Evolutionary conservation across 306 rosid genomes (phyloP), one percentile per base, ranked within the genome.

Genomic region (Crataegus laevigata): DNA sequence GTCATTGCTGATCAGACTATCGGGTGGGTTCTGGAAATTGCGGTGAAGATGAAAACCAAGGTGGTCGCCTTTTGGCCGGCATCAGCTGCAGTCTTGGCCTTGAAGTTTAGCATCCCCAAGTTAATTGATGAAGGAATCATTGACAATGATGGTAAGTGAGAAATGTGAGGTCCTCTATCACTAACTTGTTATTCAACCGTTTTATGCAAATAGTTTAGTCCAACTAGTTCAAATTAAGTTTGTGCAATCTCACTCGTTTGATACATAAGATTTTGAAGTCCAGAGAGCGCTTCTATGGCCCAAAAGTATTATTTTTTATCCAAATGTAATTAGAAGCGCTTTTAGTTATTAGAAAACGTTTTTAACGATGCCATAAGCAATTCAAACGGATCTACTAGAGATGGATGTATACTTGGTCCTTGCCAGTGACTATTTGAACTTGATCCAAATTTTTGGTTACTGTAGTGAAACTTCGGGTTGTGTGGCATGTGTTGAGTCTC

Each of bases 21-120:
- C 17, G 89, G 81, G 24, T 84, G 85, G 90, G 85, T 90, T 66
- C 76, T 89, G 51, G 85, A 82, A 69, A 84, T 85, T 25, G 89
- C 90, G 22, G 84, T 69, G 38, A 85, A 80, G 14, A 54, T 88
- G 82, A 86, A 84, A 13, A 87, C 85, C 29, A 25, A 4, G 28
- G 72, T 81, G 19, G 87, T 78, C 34, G 79, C 84, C 0, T 77
- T 90, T 24, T 85, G 80, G 79, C 67, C 96, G 50, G 84, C 85
- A 7, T 68, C 96, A 15, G 87, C 85, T 18, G 85, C 88, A n/a
- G 1, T 50, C 3, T 34, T 87, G 84, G 73, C 74, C 52, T 59
- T 82, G 85, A 1, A 0, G 3, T 58, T 84, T 12, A 47, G 38
- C 18, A 62, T 79, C 68, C 85, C 79, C 65, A 84, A 73, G 68